phyloP scores from a whole-genome alignment of 73 alveolate species.

The Blepharisma japonicum region DNA sequence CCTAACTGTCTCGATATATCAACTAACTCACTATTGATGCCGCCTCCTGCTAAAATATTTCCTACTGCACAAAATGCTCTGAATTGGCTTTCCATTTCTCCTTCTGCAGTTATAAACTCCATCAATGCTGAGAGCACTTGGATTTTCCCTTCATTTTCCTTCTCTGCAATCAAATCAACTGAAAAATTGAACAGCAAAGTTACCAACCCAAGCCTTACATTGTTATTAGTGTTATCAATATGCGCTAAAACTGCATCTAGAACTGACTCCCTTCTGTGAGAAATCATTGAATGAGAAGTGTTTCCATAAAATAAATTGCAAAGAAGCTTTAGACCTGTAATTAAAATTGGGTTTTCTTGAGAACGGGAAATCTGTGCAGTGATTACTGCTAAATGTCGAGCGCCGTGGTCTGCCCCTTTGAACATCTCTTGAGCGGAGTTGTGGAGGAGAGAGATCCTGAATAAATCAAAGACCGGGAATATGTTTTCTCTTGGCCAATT shows the following conservation, averaged over 20 bases:
- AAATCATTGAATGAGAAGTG: constrained; percentile 52
- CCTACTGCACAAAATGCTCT: constrained; percentile 65
- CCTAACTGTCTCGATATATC: too few relatives aligned
- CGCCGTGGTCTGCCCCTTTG: constrained; percentile 76
- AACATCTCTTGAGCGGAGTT: constrained; percentile 71
- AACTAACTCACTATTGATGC: too few relatives aligned
- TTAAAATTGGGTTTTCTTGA: constrained; percentile 45
- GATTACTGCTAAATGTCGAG: constrained; percentile 63
- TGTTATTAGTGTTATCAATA: constrained; percentile 64
- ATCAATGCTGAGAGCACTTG: constrained; percentile 62
- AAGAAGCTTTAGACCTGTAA: constrained; percentile 71
- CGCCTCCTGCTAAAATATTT: constrained; percentile 41
- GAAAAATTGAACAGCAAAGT: constrained; percentile 79
- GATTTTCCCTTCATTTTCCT: constrained; percentile 77
- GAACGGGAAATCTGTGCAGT: constrained; percentile 41
- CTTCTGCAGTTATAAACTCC: constrained; percentile 64
- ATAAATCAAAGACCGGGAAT: constrained; percentile 91
- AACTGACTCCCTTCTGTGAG: constrained; percentile 54
- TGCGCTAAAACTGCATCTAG: constrained; percentile 56
- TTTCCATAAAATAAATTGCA: constrained; percentile 72
- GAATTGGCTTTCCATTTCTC: constrained; percentile 62
- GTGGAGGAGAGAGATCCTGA: constrained; percentile 88
- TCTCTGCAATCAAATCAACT: constrained; percentile 49
- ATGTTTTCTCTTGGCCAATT: constrained; percentile 81
- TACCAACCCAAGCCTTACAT: constrained; percentile 72